Evolutionary conservation across 116 monocot species (phyloP), one percentile per base, ranked within the genome.

Genomic region (Papilionanthe hybrid): DNA sequence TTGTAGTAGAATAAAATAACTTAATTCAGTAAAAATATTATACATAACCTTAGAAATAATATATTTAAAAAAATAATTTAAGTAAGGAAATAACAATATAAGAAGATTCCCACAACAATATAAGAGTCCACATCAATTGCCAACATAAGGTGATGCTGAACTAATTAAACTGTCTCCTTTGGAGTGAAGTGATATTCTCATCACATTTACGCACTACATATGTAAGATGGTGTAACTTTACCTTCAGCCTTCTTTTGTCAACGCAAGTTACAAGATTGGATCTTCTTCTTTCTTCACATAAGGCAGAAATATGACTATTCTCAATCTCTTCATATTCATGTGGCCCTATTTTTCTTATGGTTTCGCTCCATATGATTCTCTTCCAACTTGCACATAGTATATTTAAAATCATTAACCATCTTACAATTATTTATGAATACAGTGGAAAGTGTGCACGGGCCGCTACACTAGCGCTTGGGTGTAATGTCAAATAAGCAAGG

Each of bases 11-110:
- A 0, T 17, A 69, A 69, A 69, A 69, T 37, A 17, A 32, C 29
- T 23, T 37, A 10, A 7, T 69, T 69, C 12, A 12, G 0, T 69
- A 69, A 25, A 69, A 69, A 4, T 3, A 63, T 23, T 63, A 63
- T 63, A 60, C 8, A 69, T 69, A 37, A 37, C 69, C 32, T 69
- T 69, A 69, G 3, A 69, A 69, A 69, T 69, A 69, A 69, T 3
- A 3, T 13, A 30, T 29, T 69, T 69, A 32, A 37, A 37, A 29
- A 69, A 30, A 69, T 32, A 69, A 69, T 30, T 27, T 66, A 28
- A 69, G 65, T 65, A 5, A 4, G 27, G 37, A 69, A 69, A 69
- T 4, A 69, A 37, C 37, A 32, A 15, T 37, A 69, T 37, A 69
- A 69, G 13, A 29, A 32, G 25, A 37, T 32, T 32, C 1, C 37